These are phyloP conservation scores for Astrothelium macrocarpum DNA, from an alignment of 495 filamentous ascomycete genomes.

Conservation along the genomic window DNA sequence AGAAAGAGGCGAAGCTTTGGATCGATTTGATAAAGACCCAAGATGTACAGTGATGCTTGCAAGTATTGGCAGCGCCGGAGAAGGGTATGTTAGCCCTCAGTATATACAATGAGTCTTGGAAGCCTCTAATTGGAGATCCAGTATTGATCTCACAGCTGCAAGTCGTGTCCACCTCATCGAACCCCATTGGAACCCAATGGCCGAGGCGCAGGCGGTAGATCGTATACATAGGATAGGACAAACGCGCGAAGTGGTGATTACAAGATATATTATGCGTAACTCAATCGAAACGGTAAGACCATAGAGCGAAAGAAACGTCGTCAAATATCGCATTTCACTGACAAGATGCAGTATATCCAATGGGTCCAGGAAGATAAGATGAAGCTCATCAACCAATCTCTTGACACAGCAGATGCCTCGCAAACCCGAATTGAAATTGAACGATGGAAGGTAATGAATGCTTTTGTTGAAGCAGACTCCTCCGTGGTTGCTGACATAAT, in stretches of 20 bases:
- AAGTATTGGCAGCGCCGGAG: constrained; percentile 83
- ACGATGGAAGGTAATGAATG: constrained; percentile 6
- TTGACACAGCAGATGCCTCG: not conserved
- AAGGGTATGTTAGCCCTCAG: constrained; percentile 46
- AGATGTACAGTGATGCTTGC: constrained; percentile 71
- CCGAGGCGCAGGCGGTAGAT: constrained; percentile 88
- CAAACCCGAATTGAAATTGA: constrained; percentile 6
- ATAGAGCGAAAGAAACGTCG: not conserved
- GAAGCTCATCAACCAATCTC: constrained; percentile 8
- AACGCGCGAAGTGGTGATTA: constrained; percentile 68
- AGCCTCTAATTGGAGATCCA: not conserved
- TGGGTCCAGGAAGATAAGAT: constrained; percentile 16
- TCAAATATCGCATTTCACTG: not conserved
- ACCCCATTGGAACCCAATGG: constrained; percentile 91
- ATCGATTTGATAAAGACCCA: constrained; percentile 63
- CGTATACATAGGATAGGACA: constrained; percentile 94
- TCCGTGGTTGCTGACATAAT: not conserved
- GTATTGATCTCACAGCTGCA: constrained; percentile 74
- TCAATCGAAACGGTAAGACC: constrained; percentile 24
- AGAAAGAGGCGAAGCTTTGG: constrained; percentile 60
- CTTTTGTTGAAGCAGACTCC: not conserved
- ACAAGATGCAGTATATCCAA: constrained; percentile 11
- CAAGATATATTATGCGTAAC: constrained; percentile 74
- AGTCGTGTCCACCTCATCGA: constrained; percentile 93
- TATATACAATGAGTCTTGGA: not conserved